Evolutionary conservation across 768 basidiomycete genomes (phyloP).

Genomic region (Rhizopogon vulgaris): DNA sequence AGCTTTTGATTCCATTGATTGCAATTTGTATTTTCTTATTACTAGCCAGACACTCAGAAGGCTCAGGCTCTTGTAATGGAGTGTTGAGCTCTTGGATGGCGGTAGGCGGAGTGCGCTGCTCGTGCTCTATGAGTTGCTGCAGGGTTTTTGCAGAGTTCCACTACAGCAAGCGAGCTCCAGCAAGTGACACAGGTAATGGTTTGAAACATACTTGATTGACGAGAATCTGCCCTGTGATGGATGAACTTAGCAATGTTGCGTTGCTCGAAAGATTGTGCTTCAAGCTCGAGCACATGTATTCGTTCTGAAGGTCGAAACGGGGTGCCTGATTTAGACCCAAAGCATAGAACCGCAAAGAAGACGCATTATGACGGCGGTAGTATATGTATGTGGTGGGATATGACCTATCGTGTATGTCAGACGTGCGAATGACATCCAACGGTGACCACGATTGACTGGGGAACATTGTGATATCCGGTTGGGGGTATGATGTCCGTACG

Average conservation of each 20-base stretch:
- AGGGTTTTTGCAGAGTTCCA: slow-evolving; percentile 39
- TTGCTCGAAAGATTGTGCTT: slow-evolving; percentile 33
- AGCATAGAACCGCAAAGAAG: slow-evolving; percentile 61
- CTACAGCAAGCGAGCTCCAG: slow-evolving; percentile 17
- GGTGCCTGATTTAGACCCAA: slow-evolving; percentile 32
- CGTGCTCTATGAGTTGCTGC: slow-evolving; percentile 19
- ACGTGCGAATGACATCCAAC: slow-evolving; percentile 3
- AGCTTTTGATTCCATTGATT: slow-evolving; percentile 6
- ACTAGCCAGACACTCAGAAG: neutral
- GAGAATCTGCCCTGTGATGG: slow-evolving; percentile 20
- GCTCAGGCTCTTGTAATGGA: neutral
- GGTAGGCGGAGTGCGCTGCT: neutral
- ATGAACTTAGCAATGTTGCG: slow-evolving; percentile 5
- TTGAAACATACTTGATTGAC: slow-evolving; percentile 35
- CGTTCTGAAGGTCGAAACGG: slow-evolving; percentile 10
- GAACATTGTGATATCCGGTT: slow-evolving; percentile 29
- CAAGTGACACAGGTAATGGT: neutral
- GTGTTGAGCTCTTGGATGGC: neutral
- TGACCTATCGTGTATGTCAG: slow-evolving; percentile 2
- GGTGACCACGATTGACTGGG: slow-evolving; percentile 14
- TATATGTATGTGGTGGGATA: slow-evolving; percentile 31
- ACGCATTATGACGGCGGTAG: slow-evolving; percentile 48
- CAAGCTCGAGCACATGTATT: slow-evolving; percentile 24
- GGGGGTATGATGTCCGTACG: slow-evolving; percentile 6
- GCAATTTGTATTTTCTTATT: neutral